Evolutionary conservation across 371 early-diverging fungal species (phyloP), one percentile per base, ranked within the genome.

Genomic region (Apophysomyces variabilis): DNA sequence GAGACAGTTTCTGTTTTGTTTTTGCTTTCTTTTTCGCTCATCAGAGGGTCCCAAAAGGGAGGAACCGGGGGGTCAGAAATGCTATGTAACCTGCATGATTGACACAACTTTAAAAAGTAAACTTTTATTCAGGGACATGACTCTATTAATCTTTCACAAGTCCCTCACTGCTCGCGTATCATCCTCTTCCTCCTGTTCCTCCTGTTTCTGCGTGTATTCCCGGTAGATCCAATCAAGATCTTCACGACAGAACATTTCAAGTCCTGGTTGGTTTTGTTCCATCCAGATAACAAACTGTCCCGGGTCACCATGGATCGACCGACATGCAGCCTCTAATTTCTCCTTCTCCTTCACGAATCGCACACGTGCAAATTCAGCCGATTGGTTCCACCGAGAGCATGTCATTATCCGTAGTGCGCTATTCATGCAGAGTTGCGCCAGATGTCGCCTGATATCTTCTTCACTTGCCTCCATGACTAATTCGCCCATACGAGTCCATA

Each of bases 381-480:
- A 58, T 21, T 67, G 64, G 5, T 65, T 65, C 83, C 83, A 82
- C 4, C 72, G 68, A 57, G 67, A 67, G 4, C 68, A 62, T 1
- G 72, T 78, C 64, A 73, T 70, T n/a, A 78, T 78, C 12, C 69
- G 71, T 9, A 76, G 58, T 7, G 83, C 70, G 26, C 83, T 76
- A 9, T 67, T 45, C 26, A 79, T 65, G 4, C 72, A 67, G 11
- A 76, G 69, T 12, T 74, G 68, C 3, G 83, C 83, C n/a, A 82
- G 26, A 66, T 79, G 72, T 26, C 66, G 57, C 12, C 69, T 37
- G 72, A 79, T 76, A 4, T 59, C 60, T 1, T 65, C 37, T 16
- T 41, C 18, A 21, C 39, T 26, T 14, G 45, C 58, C 39, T 60
- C 58, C 54, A 50, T 50, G 21, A 50, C 21, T 1, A 50, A 18